phyloP scores from a whole-genome alignment of 208 protist genomes.

The Crithidia sp. region DNA sequence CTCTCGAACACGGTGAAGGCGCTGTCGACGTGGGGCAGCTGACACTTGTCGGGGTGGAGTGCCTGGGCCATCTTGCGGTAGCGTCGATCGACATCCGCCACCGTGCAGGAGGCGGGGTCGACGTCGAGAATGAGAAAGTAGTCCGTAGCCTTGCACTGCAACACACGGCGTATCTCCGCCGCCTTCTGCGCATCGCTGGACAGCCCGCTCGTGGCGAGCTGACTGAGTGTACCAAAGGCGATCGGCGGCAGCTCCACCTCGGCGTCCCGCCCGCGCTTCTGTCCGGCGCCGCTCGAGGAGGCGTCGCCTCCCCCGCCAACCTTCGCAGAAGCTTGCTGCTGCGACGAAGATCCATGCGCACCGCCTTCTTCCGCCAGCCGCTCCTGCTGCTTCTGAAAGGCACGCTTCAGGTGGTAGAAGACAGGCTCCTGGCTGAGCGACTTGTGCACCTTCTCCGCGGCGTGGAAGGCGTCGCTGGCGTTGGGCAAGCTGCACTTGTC shows the following conservation, averaged over 20 bases:
- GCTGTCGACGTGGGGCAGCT: slow-evolving; percentile 67
- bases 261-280: slow-evolving; percentile 12
- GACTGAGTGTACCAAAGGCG: slow-evolving; percentile 45
- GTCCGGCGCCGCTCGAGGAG: background rate
- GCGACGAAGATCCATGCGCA: background rate
- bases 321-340: background rate
- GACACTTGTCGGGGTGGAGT: slow-evolving; percentile 92
- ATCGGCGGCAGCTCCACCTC: slow-evolving; percentile 23
- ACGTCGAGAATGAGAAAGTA: slow-evolving; percentile 83
- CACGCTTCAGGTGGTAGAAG: slow-evolving; percentile 72
- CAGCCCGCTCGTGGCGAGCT: slow-evolving; percentile 41
- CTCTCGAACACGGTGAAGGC: slow-evolving; percentile 83
- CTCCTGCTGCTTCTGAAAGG: slow-evolving; percentile 60
- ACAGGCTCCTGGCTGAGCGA: slow-evolving; percentile 72
- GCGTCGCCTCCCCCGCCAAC: slow-evolving; percentile 1
- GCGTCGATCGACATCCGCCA: slow-evolving; percentile 65
- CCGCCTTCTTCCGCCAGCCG: slow-evolving; percentile 47
- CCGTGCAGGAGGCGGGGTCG: slow-evolving; percentile 64
- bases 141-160: slow-evolving; percentile 73
- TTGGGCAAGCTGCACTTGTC: slow-evolving; percentile 88
- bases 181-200: slow-evolving; percentile 71
- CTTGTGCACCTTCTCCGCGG: slow-evolving; percentile 85
- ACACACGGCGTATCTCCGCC: slow-evolving; percentile 80
- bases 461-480: slow-evolving; percentile 80
- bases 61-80: slow-evolving; percentile 86